Evolutionary conservation across 768 basidiomycete genomes (phyloP).

Genomic region (Ramaria sp.): DNA sequence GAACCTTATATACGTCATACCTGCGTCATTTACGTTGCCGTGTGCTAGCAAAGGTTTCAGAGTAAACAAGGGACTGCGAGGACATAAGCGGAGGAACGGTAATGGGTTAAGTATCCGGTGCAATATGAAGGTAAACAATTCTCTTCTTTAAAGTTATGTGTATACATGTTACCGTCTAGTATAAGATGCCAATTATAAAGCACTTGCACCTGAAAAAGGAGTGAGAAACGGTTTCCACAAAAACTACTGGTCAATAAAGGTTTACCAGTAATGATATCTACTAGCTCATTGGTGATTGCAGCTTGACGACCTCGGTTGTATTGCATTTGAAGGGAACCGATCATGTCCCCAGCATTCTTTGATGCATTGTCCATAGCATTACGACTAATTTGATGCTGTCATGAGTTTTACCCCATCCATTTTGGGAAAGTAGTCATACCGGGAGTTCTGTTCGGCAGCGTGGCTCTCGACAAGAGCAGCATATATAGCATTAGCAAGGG

Average conservation of each 20-base stretch:
- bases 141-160: not conserved
- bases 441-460: slow-evolving; percentile 88
- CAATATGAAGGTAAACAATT: not conserved
- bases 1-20: no score
- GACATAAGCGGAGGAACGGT: no score
- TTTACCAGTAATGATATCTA: slow-evolving; percentile 85
- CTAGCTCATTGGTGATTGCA: slow-evolving; percentile 91
- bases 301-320: slow-evolving; percentile 99
- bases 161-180: not conserved
- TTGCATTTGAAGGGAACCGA: slow-evolving; percentile 74
- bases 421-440: slow-evolving; percentile 37
- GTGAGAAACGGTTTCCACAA: not conserved
- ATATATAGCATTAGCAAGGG: slow-evolving; percentile 93
- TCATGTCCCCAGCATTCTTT: slow-evolving; percentile 97
- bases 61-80: no score
- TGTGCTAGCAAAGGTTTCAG: no score
- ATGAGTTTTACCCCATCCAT: no score
- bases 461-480: slow-evolving; percentile 90
- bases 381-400: slow-evolving; percentile 39
- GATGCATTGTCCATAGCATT: slow-evolving; percentile 99
- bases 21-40: no score
- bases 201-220: slow-evolving; percentile 6
- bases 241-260: slow-evolving; percentile 6
- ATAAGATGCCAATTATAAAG: not conserved
- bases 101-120: no score